These are phyloP conservation scores for Tetracentron sinense DNA, from an alignment of 164 flowering plant species.

Conservation along the genomic window DNA sequence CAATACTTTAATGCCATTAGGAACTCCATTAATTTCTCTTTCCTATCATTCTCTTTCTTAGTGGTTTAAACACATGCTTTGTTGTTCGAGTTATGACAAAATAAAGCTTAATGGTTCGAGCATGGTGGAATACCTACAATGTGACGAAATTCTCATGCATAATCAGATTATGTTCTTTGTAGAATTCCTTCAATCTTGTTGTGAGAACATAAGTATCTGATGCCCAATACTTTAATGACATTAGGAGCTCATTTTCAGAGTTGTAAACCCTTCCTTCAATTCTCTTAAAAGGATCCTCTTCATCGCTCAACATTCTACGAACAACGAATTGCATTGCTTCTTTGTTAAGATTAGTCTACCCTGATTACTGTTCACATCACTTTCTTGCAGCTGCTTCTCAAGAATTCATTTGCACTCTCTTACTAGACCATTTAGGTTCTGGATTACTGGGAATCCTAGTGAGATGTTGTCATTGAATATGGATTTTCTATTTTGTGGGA, in stretches of 20 bases:
- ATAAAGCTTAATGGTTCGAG: slow-evolving; percentile 9
- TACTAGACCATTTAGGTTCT: no score
- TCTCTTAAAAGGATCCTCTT: not conserved
- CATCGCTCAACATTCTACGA: slow-evolving; percentile 6
- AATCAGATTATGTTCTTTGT: not conserved
- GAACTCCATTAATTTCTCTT: no score
- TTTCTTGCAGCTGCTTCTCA: not conserved
- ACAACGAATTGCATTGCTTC: not conserved
- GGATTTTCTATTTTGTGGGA: no score
- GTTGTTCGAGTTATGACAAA: slow-evolving; percentile 10
- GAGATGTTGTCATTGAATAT: no score
- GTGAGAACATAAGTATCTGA: slow-evolving; percentile 17
- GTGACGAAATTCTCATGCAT: slow-evolving; percentile 11
- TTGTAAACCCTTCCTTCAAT: slow-evolving; percentile 13
- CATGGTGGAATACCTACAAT: slow-evolving; percentile 21
- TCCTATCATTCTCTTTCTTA: no score
- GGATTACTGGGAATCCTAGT: no score
- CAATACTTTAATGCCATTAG: slow-evolving; percentile 25
- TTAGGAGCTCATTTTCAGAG: not conserved
- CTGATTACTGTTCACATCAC: slow-evolving; percentile 12
- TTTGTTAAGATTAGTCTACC: slow-evolving; percentile 15
- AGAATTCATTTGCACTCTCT: no score
- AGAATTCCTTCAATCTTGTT: slow-evolving; percentile 16
- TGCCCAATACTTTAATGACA: slow-evolving; percentile 23
- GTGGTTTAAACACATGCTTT: no score